Percentiles rank a stretch among this genome's conserved stretches.
phyloP scores from a whole-genome alignment of 371 early-diverging fungal species.

The Syncephalastrum contaminatum region DNA sequence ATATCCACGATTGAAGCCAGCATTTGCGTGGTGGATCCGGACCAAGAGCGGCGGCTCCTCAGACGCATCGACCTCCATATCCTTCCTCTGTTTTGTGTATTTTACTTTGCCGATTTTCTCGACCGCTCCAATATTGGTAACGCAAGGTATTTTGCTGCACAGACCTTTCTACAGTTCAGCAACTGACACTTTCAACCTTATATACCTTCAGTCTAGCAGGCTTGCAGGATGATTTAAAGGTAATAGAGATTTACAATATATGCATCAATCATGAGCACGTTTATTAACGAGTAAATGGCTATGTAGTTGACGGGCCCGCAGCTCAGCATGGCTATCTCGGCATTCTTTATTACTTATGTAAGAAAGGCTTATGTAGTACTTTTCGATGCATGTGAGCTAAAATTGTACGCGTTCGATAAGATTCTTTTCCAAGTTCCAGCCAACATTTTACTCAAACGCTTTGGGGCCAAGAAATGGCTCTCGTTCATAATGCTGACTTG shows the following conservation, averaged over 20 bases:
- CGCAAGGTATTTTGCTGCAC: slow-evolving; percentile 12
- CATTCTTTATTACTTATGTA: slow-evolving; percentile 45
- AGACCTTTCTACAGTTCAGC: not conserved
- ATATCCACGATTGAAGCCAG: too few relatives aligned
- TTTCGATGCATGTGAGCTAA: not conserved
- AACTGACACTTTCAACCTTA: not conserved
- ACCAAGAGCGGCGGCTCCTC: slow-evolving; percentile 14
- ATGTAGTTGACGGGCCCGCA: slow-evolving; percentile 23
- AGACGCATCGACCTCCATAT: slow-evolving; percentile 33
- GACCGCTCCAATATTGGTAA: slow-evolving; percentile 23
- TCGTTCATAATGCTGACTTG: slow-evolving; percentile 43
- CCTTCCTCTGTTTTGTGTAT: slow-evolving; percentile 41
- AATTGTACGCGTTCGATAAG: slow-evolving; percentile 12
- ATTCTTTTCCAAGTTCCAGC: slow-evolving; percentile 48
- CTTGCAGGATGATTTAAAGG: slow-evolving; percentile 17
- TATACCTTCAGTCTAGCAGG: slow-evolving; percentile 17
- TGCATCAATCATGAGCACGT: not conserved
- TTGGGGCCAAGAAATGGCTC: slow-evolving; percentile 38
- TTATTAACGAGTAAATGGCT: not conserved
- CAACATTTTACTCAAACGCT: slow-evolving; percentile 34
- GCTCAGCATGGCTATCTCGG: slow-evolving; percentile 27
- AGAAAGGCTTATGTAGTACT: too few relatives aligned
- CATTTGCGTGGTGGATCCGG: too few relatives aligned
- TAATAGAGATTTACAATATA: slow-evolving; percentile 1
- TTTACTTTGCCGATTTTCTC: slow-evolving; percentile 41